Evolutionary conservation across 2,329 filamentous ascomycete genomes (phyloP).

Genomic region (Nemania abortiva): DNA sequence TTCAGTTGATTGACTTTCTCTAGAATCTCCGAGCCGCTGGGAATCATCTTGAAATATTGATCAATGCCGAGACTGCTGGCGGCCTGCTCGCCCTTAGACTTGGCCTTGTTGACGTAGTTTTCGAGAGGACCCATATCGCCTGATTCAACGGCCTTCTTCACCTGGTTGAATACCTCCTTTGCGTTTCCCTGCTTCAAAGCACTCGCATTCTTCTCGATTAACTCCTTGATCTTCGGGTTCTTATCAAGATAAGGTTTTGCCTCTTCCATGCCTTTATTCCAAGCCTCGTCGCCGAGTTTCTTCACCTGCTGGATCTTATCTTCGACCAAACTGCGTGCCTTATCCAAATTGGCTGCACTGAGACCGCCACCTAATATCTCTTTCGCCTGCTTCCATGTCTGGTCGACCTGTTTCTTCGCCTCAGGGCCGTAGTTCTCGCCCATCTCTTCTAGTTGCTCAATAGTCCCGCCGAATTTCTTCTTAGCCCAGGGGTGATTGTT

Average conservation of each 20-base stretch:
- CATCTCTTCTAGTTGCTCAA: conserved; percentile 77
- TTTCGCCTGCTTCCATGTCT: conserved; percentile 75
- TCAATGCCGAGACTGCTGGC: conserved; percentile 63
- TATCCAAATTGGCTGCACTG: conserved; percentile 63
- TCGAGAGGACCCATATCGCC: conserved; percentile 71
- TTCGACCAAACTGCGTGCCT: conserved; percentile 72
- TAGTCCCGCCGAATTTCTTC: conserved; percentile 75
- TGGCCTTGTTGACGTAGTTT: conserved; percentile 72
- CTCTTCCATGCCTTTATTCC: conserved; percentile 77
- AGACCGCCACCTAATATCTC: conserved; percentile 73
- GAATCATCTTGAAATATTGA: conserved; percentile 74
- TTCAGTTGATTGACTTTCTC: conserved; percentile 74
- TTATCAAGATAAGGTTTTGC: conserved; percentile 80
- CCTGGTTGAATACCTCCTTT: conserved; percentile 71
- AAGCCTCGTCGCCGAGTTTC: conserved; percentile 77
- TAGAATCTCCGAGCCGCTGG: conserved; percentile 72
- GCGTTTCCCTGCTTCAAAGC: conserved; percentile 75
- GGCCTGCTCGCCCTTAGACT: conserved; percentile 60
- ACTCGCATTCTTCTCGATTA: conserved; percentile 78
- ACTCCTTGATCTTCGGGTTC: conserved; percentile 79
- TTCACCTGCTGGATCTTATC: conserved; percentile 77
- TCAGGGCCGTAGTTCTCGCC: conserved; percentile 79
- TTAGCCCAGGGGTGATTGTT: conserved; percentile 80
- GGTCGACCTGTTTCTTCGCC: conserved; percentile 80
- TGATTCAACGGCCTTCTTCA: conserved; percentile 70